Evolutionary conservation across 805 yeast genomes (phyloP), one percentile per base, ranked within the genome.

Genomic region (Kodamaea hsintzibuensis): DNA sequence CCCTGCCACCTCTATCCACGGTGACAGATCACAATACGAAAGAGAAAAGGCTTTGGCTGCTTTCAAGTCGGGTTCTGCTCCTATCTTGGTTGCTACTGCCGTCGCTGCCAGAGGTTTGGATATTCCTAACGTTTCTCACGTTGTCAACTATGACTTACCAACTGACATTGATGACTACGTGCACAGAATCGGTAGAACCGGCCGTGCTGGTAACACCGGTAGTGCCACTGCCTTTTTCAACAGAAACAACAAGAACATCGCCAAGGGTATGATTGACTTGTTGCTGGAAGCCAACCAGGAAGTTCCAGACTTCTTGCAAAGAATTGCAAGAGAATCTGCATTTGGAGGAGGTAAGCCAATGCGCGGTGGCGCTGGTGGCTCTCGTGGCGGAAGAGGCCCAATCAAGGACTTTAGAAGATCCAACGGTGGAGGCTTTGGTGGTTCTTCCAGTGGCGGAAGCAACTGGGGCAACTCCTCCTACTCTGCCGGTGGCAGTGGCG

Each of bases 201-300:
- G 99, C 78, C 95, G 99, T 86, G 99, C 99, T 67, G 99, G 99
- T 83, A 95, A 95, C 80, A 86, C 88, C 58, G 99, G 99, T 89
- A 82, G 89, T 65, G 98, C 99, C 61, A 92, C 98, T 62, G 96
- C 99, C 50, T 95, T 95, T 81, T 90, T 95, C 79, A 95, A 95
- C 88, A 89, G 98, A 79, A 88, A 88, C 72, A 95, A 91, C 84
- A 84, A 82, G 69, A 91, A 91, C 69, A 82, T 96, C 66, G 93
- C 84, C 62, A 89, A 89, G 73, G 97, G 91, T 59, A 78, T 95
- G 72, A 74, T 91, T 67, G 96, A 90, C 53, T 82, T 95, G 64
- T 84, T 95, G 68, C 71, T 84, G 62, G 99, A 95, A 78, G 98
- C 99, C 59, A 93, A 95, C 80, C 99, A 95, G 81, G 98, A 93